Evolutionary conservation across 106 monocot species (phyloP).

Genomic region (Phalaenopsis equestris): DNA sequence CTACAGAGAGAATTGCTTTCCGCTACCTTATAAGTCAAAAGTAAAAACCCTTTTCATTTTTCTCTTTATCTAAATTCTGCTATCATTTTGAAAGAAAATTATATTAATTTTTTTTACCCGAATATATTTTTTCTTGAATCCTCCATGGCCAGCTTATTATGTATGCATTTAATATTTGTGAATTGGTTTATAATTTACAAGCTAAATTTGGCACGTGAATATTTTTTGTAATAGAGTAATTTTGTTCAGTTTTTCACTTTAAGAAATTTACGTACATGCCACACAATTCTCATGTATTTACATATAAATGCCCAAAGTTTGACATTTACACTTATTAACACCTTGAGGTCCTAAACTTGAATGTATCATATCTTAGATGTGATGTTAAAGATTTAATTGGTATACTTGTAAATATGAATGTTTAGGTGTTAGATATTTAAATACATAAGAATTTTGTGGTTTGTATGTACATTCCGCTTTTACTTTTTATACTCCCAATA

Average conservation of each 20-base stretch:
- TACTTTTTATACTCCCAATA: not conserved
- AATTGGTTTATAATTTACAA: not conserved
- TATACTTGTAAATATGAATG: no score
- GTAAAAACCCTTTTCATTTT: constrained; percentile 24
- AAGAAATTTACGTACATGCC: no score
- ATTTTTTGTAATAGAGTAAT: not conserved
- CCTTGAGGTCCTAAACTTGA: no score
- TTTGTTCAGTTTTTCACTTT: no score
- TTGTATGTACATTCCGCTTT: not conserved
- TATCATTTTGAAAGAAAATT: not conserved
- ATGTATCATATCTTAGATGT: no score
- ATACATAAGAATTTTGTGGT: no score
- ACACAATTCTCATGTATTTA: no score
- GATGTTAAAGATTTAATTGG: no score
- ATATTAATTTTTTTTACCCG: not conserved
- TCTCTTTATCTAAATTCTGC: not conserved
- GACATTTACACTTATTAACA: no score
- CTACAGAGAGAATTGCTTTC: constrained; percentile 90
- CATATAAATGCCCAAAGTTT: no score
- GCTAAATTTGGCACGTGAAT: not conserved
- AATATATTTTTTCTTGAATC: not conserved
- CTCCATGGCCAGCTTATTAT: not conserved
- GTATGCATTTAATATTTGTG: not conserved
- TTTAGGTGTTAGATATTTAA: no score
- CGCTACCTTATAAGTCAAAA: constrained; percentile 95